These are phyloP conservation scores for Caloboletus firmus DNA, from an alignment of 1,284 basidiomycete genomes.

Conservation along the genomic window DNA sequence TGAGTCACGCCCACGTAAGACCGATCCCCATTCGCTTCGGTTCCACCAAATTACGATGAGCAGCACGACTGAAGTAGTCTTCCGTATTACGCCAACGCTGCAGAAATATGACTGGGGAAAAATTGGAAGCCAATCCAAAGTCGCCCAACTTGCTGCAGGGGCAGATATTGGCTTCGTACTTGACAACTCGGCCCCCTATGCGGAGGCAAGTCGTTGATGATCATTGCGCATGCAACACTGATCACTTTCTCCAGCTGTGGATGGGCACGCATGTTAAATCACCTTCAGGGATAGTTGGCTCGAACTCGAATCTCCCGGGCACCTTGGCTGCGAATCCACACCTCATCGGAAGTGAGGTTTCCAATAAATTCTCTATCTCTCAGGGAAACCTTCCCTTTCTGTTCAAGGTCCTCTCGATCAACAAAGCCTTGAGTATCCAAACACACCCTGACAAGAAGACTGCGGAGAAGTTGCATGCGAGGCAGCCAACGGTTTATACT, in stretches of 20 bases:
- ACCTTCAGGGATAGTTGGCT: conserved; percentile 66
- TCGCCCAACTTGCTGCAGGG: conserved; percentile 45
- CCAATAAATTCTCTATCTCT: conserved; percentile 58
- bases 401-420: conserved; percentile 92
- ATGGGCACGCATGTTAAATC: conserved; percentile 97
- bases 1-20: not conserved
- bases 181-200: conserved; percentile 51
- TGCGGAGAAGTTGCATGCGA: conserved; percentile 74
- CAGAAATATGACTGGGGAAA: conserved; percentile 80
- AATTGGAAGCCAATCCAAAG: conserved; percentile 59
- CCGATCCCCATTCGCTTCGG: not conserved
- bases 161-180: conserved; percentile 42
- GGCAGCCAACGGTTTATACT: conserved; percentile 87
- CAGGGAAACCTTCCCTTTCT: conserved; percentile 86
- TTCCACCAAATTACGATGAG: conserved; percentile 21
- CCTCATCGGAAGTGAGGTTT: conserved; percentile 68
- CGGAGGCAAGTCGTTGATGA: conserved; percentile 45
- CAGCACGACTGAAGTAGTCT: conserved; percentile 43
- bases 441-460: conserved; percentile 94
- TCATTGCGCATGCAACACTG: not conserved
- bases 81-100: conserved; percentile 66
- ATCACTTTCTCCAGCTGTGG: conserved; percentile 69
- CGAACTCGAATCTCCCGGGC: conserved; percentile 52
- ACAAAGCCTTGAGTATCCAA: conserved; percentile 95
- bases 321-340: conserved; percentile 66